These are phyloP conservation scores for Umbelopsis isabellina DNA, from an alignment of 192 early-diverging fungal species.

Conservation along the genomic window DNA sequence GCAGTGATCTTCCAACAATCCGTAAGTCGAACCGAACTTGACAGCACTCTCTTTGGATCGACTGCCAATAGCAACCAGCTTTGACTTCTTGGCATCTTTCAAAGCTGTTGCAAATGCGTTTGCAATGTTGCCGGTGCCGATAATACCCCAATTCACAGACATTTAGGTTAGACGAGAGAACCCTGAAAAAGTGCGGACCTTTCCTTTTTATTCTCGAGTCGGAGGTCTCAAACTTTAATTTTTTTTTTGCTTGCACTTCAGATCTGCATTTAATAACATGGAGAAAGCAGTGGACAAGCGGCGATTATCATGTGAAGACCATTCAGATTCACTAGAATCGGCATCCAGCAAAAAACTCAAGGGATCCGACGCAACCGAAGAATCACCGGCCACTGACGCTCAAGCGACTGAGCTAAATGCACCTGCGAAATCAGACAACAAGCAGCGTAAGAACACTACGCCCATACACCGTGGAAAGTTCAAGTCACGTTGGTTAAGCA, in stretches of 20 bases:
- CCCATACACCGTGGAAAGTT: constrained; percentile 37
- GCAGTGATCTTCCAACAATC: constrained; percentile 10
- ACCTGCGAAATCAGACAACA: not conserved
- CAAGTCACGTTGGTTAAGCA: constrained; percentile 36
- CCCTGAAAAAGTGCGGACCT: not conserved
- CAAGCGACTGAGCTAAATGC: not conserved
- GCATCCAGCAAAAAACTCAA: not conserved
- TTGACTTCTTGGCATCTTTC: constrained; percentile 21
- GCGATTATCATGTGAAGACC: not conserved
- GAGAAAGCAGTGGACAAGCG: not conserved
- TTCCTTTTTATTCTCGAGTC: not conserved
- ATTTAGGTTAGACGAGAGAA: constrained; percentile 12
- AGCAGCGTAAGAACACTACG: constrained; percentile 27
- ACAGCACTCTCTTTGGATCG: constrained; percentile 23
- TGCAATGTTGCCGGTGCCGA: constrained; percentile 45
- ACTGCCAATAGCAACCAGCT: constrained; percentile 36
- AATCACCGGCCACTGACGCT: not conserved
- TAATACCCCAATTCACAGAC: constrained; percentile 39
- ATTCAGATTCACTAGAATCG: not conserved
- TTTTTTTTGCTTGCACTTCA: not conserved
- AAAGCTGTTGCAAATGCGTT: constrained; percentile 39
- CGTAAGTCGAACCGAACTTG: constrained; percentile 28
- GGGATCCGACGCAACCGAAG: not conserved
- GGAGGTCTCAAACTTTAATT: not conserved
- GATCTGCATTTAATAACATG: not conserved